Base-by-base conservation (phyloP, 371 early-diverging fungal genomes). In the Mucor saturninus region DNA sequence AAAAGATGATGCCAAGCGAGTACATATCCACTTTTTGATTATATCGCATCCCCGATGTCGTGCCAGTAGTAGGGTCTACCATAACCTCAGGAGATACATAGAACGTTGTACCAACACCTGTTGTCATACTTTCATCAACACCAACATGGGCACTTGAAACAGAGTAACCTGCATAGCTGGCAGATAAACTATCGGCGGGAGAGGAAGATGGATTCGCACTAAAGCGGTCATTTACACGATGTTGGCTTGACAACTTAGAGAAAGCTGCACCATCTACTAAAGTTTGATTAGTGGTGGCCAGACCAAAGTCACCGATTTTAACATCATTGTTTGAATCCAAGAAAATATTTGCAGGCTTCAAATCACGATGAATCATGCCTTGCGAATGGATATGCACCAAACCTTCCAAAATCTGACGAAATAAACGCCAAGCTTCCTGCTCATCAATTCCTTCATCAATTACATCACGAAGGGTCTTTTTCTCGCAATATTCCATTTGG, bases 401-500 rank as follows among this genome's bases (percentile, higher is more conserved):
- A 0, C 95, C 99, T 67, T 93, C 90, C 21, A 98, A 69, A 2
- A 99, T 91, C 66, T 95, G 89, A 15, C 89, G 80, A 54, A 93
- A 90, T 15, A 93, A 64, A 31, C 88, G 79, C 85, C 86, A 84
- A 3, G 77, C 81, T 62, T 90, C 90, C 38, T 90, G 83, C 29
- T 80, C 82, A 35, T 86, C 86, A n/a, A 96, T 59, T 0, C 92
- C 93, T 62, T 87, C 89, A 39, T 91, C 90, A 67, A 98, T 95
- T 21, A 93, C 73, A 68, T 97, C 95, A 50, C 88, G 84, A 5
- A 98, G 76, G 0, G 98, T 97, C 64, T 93, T 92, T 54, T 94
- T 90, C 68, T 96, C 96, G 71, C 98, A 98, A 70, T 96, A 97
- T 75, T 98, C 97, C 98, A 98, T 98, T 72, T 98, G 98, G 62